phyloP scores from a whole-genome alignment of 495 filamentous ascomycete genomes.

The Penicillium atrosanguineum region DNA sequence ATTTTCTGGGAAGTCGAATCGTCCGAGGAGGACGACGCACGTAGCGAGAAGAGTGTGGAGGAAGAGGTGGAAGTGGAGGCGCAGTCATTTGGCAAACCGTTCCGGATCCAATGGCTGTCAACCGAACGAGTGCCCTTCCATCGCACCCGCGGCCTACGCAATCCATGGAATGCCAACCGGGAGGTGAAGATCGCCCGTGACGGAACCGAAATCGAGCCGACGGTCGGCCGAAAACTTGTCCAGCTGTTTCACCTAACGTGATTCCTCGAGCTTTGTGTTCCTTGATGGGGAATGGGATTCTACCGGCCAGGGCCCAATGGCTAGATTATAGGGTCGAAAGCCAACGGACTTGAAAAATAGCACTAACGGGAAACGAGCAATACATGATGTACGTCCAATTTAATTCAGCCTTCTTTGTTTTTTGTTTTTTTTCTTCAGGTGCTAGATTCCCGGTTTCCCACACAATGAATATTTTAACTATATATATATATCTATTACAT shows the following conservation, averaged over 20 bases:
- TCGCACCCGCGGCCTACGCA: constrained; percentile 83
- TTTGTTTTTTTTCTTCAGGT: neutral
- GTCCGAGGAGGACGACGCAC: constrained; percentile 45
- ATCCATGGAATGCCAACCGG: constrained; percentile 92
- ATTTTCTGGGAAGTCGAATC: constrained; percentile 94
- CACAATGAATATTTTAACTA: neutral
- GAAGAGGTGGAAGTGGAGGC: constrained; percentile 40
- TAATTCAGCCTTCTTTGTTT: constrained; percentile 6
- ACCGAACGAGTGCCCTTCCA: constrained; percentile 87
- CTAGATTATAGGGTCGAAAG: neutral
- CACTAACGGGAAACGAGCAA: constrained; percentile 29
- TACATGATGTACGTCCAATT: constrained; percentile 21
- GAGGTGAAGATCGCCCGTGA: constrained; percentile 97
- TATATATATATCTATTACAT: neutral
- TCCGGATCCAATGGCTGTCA: constrained; percentile 89
- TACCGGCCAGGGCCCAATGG: neutral
- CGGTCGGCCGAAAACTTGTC: constrained; percentile 71
- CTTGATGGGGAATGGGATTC: neutral
- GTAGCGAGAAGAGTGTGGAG: constrained; percentile 34
- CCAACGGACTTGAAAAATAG: neutral
- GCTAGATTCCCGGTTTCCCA: neutral
- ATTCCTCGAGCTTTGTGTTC: neutral
- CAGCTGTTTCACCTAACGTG: constrained; percentile 64
- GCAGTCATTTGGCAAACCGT: constrained; percentile 86
- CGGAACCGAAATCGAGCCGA: constrained; percentile 89